Percentiles rank a stretch among this genome's conserved stretches.
phyloP scores from a whole-genome alignment of 2,329 filamentous ascomycete species.

The Claviceps africana region DNA sequence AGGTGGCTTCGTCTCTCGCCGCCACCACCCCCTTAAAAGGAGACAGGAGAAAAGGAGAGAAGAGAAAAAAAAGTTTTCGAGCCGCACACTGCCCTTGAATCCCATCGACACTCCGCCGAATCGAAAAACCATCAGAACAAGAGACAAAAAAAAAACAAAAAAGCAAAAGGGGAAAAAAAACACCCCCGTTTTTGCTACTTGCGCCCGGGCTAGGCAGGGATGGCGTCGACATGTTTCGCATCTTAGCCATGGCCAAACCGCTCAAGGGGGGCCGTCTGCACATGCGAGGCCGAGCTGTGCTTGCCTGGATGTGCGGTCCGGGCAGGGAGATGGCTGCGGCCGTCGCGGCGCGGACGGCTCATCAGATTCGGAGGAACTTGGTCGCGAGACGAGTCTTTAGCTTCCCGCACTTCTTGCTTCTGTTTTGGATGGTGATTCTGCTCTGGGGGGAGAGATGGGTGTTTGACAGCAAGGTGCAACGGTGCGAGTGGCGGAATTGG shows the following conservation, averaged over 20 bases:
- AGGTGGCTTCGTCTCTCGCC: background rate
- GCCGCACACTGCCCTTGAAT: background rate
- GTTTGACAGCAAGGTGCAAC: conserved; percentile 55
- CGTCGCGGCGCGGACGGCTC: conserved; percentile 15
- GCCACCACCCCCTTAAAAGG: too few relatives aligned
- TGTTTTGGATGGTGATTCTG: conserved; percentile 62
- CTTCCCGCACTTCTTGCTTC: conserved; percentile 53
- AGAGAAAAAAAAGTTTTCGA: background rate
- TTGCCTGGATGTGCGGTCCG: conserved; percentile 26
- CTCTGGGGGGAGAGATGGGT: conserved; percentile 76
- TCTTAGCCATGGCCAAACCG: conserved; percentile 5
- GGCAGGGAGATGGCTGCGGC: conserved; percentile 23
- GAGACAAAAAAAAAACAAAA: background rate
- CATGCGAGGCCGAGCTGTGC: background rate
- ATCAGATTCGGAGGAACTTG: conserved; percentile 28
- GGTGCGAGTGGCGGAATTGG: conserved; percentile 76
- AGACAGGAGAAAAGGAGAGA: too few relatives aligned
- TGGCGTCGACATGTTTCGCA: conserved; percentile 17
- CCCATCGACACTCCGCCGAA: background rate
- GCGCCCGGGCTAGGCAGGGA: conserved; percentile 9
- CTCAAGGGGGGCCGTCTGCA: conserved; percentile 3
- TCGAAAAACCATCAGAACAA: background rate
- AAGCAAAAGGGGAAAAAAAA: background rate
- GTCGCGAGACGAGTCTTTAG: conserved; percentile 38
- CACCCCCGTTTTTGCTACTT: background rate